Percentiles rank a stretch among this genome's conserved stretches.
phyloP scores from a whole-genome alignment of 306 rosid species.

The Hippophae rhamnoides region DNA sequence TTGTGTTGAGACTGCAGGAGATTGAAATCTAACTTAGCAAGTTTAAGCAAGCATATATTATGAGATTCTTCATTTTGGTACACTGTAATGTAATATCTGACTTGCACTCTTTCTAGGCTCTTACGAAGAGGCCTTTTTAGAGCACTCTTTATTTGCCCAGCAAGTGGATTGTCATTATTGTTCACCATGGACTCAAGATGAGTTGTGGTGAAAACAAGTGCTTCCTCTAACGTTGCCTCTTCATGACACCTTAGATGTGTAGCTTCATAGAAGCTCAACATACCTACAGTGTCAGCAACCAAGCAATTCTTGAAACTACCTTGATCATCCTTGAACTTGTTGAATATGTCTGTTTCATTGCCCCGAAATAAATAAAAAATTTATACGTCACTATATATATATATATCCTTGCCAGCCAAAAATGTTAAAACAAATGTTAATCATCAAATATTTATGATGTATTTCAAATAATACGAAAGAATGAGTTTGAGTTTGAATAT shows the following conservation, averaged over 20 bases:
- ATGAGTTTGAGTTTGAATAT: too few relatives aligned
- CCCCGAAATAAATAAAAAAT: too few relatives aligned
- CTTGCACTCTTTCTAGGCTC: slow-evolving; percentile 19
- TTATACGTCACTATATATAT: too few relatives aligned
- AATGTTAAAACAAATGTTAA: too few relatives aligned
- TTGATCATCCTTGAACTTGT: slow-evolving; percentile 23
- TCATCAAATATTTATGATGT: too few relatives aligned
- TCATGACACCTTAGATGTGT: slow-evolving; percentile 23
- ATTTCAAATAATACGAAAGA: too few relatives aligned
- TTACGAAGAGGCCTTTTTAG: slow-evolving; percentile 13
- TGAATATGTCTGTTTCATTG: slow-evolving; percentile 20
- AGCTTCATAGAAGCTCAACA: slow-evolving; percentile 47
- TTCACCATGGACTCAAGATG: slow-evolving; percentile 10
- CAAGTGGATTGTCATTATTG: slow-evolving; percentile 4
- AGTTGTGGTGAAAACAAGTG: slow-evolving; percentile 18
- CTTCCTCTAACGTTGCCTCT: slow-evolving; percentile 19
- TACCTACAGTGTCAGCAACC: slow-evolving; percentile 11
- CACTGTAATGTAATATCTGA: slow-evolving; percentile 7
- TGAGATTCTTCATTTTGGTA: slow-evolving; percentile 15
- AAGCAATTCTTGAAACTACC: slow-evolving; percentile 25
- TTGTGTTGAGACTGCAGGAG: slow-evolving; percentile 20
- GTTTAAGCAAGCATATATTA: slow-evolving; percentile 9
- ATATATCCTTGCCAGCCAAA: too few relatives aligned
- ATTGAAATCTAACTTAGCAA: slow-evolving; percentile 34
- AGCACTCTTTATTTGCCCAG: slow-evolving; percentile 5